phyloP scores from a whole-genome alignment of 768 basidiomycete genomes.

The Clitopilus passeckerianus region DNA sequence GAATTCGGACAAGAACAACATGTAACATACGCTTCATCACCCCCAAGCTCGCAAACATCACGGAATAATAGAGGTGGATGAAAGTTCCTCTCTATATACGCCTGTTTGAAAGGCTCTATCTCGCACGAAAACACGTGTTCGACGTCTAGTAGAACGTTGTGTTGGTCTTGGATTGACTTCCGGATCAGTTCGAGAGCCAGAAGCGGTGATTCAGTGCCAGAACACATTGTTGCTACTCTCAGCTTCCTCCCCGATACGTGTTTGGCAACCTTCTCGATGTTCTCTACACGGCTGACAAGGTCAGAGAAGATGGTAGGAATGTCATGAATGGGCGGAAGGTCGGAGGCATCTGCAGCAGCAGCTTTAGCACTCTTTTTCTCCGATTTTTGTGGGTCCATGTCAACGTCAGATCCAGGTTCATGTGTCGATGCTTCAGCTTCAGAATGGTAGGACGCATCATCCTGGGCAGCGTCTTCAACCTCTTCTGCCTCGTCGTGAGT shows the following conservation, averaged over 20 bases:
- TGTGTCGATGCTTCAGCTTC: neutral
- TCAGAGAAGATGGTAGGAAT: conserved; percentile 72
- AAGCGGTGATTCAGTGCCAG: conserved; percentile 92
- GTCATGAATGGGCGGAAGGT: conserved; percentile 73
- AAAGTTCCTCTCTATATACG: conserved; percentile 96
- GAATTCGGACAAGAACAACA: conserved; percentile 1
- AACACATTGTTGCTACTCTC: conserved; percentile 96
- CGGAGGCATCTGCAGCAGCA: conserved; percentile 52
- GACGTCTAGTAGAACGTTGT: conserved; percentile 58
- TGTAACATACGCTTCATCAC: conserved; percentile 63
- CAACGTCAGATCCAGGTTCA: conserved; percentile 11
- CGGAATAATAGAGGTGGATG: conserved; percentile 88
- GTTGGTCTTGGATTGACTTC: conserved; percentile 66
- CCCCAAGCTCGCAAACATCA: conserved; percentile 88
- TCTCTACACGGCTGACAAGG: conserved; percentile 59
- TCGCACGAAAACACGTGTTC: conserved; percentile 97
- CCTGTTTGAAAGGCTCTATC: conserved; percentile 96
- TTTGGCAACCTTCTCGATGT: conserved; percentile 62
- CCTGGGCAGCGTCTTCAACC: conserved; percentile 25
- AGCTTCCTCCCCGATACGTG: conserved; percentile 75
- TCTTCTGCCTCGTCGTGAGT: conserved; percentile 20
- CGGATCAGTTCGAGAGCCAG: conserved; percentile 85
- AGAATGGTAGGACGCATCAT: neutral
- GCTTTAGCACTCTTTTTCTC: conserved; percentile 32
- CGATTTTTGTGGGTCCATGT: conserved; percentile 24